These are phyloP conservation scores for Helminthosporium solani DNA, from an alignment of 2,329 filamentous ascomycete genomes.

Conservation along the genomic window DNA sequence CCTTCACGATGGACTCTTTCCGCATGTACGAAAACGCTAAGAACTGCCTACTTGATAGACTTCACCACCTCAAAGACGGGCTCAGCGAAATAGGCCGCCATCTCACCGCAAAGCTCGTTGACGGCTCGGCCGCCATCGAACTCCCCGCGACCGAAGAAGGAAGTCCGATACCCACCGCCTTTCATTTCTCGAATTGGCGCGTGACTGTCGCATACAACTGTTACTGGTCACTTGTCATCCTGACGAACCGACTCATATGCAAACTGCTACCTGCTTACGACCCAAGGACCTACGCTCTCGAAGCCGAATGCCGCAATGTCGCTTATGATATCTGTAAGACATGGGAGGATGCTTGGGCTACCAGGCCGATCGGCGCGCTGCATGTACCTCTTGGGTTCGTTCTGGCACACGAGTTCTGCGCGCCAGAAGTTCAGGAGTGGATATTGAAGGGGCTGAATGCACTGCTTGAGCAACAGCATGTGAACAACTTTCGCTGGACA, in stretches of 20 bases:
- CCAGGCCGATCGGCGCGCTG: conserved; percentile 34
- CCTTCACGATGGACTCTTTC: conserved; percentile 10
- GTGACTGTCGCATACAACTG: conserved; percentile 35
- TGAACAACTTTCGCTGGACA: conserved; percentile 32
- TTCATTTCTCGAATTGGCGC: conserved; percentile 33
- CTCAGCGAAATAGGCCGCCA: conserved; percentile 20
- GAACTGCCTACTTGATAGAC: conserved; percentile 21
- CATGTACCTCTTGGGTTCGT: conserved; percentile 36
- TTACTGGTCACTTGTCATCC: conserved; percentile 34
- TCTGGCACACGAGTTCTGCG: conserved; percentile 34
- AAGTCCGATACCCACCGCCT: conserved; percentile 24
- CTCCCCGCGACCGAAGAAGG: conserved; percentile 17
- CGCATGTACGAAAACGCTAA: conserved; percentile 9
- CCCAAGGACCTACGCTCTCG: conserved; percentile 19
- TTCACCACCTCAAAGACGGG: conserved; percentile 25
- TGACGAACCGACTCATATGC: conserved; percentile 29
- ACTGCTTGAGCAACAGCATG: conserved; percentile 27
- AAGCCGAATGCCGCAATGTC: conserved; percentile 28
- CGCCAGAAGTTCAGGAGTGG: conserved; percentile 26
- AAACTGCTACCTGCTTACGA: conserved; percentile 28
- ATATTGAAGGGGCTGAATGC: conserved; percentile 29
- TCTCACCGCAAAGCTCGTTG: conserved; percentile 23
- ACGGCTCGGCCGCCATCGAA: conserved; percentile 24
- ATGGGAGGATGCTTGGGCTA: conserved; percentile 38
- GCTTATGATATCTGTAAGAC: conserved; percentile 37